A percentile compares a stretch with the other conserved stretches of the same genome.
Conservation (phyloP, 2,329 filamentous ascomycete species). For the Colletotrichum sp. region DNA sequence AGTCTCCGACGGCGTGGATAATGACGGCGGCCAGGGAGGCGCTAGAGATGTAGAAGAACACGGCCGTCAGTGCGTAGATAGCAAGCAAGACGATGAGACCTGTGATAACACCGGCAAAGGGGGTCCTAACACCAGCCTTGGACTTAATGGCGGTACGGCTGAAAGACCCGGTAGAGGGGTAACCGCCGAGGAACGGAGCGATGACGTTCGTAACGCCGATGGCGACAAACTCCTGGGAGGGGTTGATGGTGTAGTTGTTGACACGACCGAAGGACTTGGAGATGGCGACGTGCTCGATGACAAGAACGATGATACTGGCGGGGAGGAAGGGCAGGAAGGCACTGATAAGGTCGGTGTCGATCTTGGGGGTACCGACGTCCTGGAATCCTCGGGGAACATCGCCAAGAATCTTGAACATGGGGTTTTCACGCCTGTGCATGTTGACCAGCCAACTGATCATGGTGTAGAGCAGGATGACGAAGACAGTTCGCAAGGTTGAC, state of each 20-base stretch:
- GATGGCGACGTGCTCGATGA: conserved; percentile 97
- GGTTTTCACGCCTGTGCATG: conserved; percentile 64
- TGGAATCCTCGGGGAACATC: conserved; percentile 84
- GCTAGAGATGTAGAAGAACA: conserved; percentile 94
- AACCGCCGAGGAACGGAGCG: conserved; percentile 89
- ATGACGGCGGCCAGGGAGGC: conserved; percentile 86
- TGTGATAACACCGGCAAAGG: conserved; percentile 88
- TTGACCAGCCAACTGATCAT: conserved; percentile 89
- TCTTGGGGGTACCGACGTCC: conserved; percentile 73
- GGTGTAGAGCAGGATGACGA: conserved; percentile 91
- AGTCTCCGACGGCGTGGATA: conserved; percentile 91
- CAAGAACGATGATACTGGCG: conserved; percentile 87
- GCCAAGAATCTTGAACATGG: conserved; percentile 76
- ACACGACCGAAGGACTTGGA: conserved; percentile 95
- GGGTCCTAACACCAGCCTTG: conserved; percentile 92
- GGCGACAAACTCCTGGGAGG: conserved; percentile 93
- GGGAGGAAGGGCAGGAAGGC: conserved; percentile 77
- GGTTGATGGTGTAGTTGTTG: conserved; percentile 96
- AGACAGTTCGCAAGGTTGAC: conserved; percentile 88
- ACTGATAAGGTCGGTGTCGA: conserved; percentile 71
- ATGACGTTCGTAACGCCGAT: conserved; percentile 91
- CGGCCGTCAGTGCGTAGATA: conserved; percentile 83
- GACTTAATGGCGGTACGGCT: conserved; percentile 96
- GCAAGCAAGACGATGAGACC: conserved; percentile 85
- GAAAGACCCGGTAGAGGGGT: conserved; percentile 94